phyloP scores from a whole-genome alignment of 345 rosid genomes.

The Salix viminalis region DNA sequence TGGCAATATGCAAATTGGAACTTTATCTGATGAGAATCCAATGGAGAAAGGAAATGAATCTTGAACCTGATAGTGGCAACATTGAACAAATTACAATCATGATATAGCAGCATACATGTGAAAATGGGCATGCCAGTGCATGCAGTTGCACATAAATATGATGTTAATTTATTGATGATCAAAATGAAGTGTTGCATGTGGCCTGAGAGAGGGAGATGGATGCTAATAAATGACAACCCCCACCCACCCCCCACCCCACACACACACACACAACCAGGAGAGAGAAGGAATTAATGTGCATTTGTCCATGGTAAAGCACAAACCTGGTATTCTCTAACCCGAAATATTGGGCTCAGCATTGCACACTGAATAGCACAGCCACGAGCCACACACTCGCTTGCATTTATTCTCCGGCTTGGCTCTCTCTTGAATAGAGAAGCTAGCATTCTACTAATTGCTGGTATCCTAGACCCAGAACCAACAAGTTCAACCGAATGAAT shows the following conservation, averaged over 20 bases:
- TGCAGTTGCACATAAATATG: too few relatives aligned
- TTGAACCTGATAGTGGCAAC: conserved; percentile 44
- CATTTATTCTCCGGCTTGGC: conserved; percentile 61
- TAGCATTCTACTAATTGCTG: conserved; percentile 48
- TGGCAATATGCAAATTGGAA: conserved; percentile 20
- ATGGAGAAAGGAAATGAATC: conserved; percentile 81
- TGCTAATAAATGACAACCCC: too few relatives aligned
- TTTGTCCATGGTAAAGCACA: neutral
- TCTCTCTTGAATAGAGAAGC: conserved; percentile 45
- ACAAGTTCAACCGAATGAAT: conserved; percentile 64
- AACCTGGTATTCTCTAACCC: conserved; percentile 91
- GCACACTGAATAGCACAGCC: conserved; percentile 79
- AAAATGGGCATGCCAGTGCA: too few relatives aligned
- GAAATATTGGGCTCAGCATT: conserved; percentile 74
- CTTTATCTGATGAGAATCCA: conserved; percentile 55
- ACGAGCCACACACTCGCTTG: conserved; percentile 65
- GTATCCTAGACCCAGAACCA: conserved; percentile 67
- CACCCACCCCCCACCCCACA: too few relatives aligned
- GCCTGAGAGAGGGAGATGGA: too few relatives aligned
- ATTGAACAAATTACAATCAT: neutral
- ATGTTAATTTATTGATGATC: too few relatives aligned
- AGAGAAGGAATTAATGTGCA: too few relatives aligned
- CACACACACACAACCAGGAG: too few relatives aligned
- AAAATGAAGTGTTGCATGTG: too few relatives aligned
- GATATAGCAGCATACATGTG: neutral